Conservation (phyloP, 2,329 filamentous ascomycete species). For the Fusarium sp. region DNA sequence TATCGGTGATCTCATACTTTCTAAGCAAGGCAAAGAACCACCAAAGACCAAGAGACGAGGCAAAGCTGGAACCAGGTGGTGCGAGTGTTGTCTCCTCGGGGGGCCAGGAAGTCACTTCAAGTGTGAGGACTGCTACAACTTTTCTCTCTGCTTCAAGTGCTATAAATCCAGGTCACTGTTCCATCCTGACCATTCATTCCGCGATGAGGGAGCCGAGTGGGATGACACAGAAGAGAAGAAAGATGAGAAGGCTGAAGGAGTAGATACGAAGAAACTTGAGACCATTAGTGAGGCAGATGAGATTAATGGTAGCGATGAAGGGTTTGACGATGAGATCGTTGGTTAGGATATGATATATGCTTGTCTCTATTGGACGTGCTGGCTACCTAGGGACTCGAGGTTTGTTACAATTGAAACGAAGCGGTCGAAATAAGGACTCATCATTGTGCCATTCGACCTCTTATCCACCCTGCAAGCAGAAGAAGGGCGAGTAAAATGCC, state of each 20-base stretch:
- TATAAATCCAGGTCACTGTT: not conserved
- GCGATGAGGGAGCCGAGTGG: not conserved
- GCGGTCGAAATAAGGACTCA: no score
- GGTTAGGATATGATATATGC: not conserved
- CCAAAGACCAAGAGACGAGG: not conserved
- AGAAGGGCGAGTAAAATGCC: no score
- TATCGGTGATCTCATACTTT: not conserved
- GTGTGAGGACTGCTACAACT: not conserved
- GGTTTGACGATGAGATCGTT: conserved; percentile 1
- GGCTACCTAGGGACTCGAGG: no score
- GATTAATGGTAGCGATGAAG: not conserved
- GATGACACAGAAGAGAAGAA: not conserved
- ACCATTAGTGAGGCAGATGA: no score
- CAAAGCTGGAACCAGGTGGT: not conserved
- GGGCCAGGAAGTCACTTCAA: not conserved
- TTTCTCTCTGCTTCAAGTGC: not conserved
- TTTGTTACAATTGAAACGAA: no score
- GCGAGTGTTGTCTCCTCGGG: not conserved
- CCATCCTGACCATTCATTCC: not conserved
- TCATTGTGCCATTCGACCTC: no score
- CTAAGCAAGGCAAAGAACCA: not conserved
- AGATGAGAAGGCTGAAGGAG: not conserved
- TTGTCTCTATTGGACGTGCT: no score
- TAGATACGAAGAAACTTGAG: not conserved
- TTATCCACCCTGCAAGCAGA: no score